Percentiles rank a stretch among this genome's conserved stretches.
phyloP scores from a whole-genome alignment of 768 basidiomycete species.

The Favolaschia claudopus region DNA sequence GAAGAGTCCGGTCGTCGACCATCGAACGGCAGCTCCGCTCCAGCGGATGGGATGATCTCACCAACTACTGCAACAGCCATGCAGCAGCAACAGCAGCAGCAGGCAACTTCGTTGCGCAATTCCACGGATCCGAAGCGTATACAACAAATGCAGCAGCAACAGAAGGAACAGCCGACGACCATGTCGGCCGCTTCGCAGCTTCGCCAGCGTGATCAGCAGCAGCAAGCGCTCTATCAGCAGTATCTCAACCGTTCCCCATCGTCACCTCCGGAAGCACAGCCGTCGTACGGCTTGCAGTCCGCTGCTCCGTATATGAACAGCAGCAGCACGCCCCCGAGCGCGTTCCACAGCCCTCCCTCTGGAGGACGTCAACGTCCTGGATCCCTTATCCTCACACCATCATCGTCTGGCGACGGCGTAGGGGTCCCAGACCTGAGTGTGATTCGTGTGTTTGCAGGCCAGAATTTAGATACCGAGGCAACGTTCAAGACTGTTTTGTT shows the following conservation, averaged over 20 bases:
- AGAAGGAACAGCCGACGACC: conserved; percentile 37
- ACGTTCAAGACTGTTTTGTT: conserved; percentile 98
- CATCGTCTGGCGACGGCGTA: conserved; percentile 65
- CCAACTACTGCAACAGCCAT: conserved; percentile 61
- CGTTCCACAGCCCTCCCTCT: conserved; percentile 49
- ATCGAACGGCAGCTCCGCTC: conserved; percentile 28
- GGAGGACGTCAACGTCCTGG: conserved; percentile 73
- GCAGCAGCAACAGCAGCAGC: conserved; percentile 64
- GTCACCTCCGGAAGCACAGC: conserved; percentile 75
- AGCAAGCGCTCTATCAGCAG: conserved; percentile 86
- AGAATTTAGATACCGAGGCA: conserved; percentile 89
- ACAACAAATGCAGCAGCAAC: conserved; percentile 32
- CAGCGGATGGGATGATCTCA: conserved; percentile 50
- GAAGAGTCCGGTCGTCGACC: conserved; percentile 67
- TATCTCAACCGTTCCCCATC: conserved; percentile 90
- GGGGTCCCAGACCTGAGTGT: conserved; percentile 88
- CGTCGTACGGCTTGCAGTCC: conserved; percentile 79
- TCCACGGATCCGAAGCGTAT: conserved; percentile 39
- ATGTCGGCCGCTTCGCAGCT: conserved; percentile 63
- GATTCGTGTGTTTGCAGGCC: conserved; percentile 94
- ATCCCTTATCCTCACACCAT: conserved; percentile 73
- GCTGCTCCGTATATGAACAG: conserved; percentile 65
- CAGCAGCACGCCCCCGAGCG: conserved; percentile 39
- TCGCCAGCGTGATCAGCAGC: conserved; percentile 88
- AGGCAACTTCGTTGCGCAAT: conserved; percentile 34